phyloP scores from a whole-genome alignment of 495 filamentous ascomycete species.

The Annulohypoxylon moriforme region DNA sequence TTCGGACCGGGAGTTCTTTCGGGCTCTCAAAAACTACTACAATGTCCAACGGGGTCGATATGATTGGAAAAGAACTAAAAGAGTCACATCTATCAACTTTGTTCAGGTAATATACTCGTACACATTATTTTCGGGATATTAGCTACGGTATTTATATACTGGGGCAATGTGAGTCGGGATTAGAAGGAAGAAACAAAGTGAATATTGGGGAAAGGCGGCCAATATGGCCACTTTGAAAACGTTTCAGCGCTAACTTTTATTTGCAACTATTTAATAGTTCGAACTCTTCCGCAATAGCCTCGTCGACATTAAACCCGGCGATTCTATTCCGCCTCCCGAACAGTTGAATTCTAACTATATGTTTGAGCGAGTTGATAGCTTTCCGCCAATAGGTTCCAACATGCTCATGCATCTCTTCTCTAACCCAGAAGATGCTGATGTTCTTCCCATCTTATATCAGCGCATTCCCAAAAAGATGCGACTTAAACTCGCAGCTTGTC shows the following conservation, averaged over 20 bases:
- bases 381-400: constrained; percentile 22
- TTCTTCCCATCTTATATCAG: constrained; percentile 18
- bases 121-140: background rate
- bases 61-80: background rate
- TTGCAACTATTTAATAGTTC: constrained; percentile 20
- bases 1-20: constrained; percentile 25
- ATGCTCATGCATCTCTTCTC: constrained; percentile 26
- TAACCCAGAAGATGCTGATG: constrained; percentile 16
- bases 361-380: constrained; percentile 8
- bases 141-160: too few relatives aligned
- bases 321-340: background rate
- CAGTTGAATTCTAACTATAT: constrained; percentile 11
- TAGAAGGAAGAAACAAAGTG: background rate
- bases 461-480: constrained; percentile 30
- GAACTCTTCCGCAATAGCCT: constrained; percentile 4
- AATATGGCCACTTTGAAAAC: too few relatives aligned
- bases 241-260: background rate
- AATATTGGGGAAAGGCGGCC: too few relatives aligned
- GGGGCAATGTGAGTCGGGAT: background rate
- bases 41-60: background rate
- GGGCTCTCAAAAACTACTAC: constrained; percentile 1
- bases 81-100: constrained; percentile 21
- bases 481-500: constrained; percentile 12
- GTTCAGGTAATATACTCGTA: constrained; percentile 6
- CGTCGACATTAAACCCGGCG: background rate